A percentile compares a stretch with the other conserved stretches of the same genome.
These are phyloP conservation scores for Ceratobasidium sp. DNA, from an alignment of 1,284 basidiomycete genomes.

Conservation along the genomic window DNA sequence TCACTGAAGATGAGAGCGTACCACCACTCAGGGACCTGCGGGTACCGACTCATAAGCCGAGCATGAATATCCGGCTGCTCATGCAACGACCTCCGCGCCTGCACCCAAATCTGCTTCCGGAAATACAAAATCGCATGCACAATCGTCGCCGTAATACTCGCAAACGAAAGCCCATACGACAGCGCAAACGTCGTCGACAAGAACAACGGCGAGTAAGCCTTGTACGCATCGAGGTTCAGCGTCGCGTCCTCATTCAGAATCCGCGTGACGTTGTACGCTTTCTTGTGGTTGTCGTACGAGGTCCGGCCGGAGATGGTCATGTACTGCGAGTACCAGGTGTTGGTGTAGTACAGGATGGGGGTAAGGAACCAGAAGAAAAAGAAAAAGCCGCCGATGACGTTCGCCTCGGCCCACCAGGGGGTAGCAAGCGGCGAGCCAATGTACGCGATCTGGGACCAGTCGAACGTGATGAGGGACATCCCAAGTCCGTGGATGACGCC, in stretches of 20 bases:
- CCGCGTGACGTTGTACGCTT: constrained; percentile 73
- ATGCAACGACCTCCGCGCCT: constrained; percentile 68
- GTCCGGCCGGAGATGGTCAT: constrained; percentile 67
- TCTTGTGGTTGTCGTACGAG: constrained; percentile 75
- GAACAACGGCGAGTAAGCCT: constrained; percentile 86
- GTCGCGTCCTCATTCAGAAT: constrained; percentile 72
- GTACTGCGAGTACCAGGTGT: constrained; percentile 63
- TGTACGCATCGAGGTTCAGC: constrained; percentile 77
- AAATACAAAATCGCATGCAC: constrained; percentile 86
- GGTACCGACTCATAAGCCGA: constrained; percentile 82
- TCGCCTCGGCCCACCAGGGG: constrained; percentile 77
- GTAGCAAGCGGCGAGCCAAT: constrained; percentile 66
- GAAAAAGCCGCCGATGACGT: constrained; percentile 83
- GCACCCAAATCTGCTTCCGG: constrained; percentile 76
- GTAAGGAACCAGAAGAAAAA: constrained; percentile 83
- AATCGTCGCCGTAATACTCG: constrained; percentile 75
- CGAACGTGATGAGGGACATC: constrained; percentile 65
- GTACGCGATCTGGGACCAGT: constrained; percentile 69
- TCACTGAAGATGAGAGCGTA: constrained; percentile 53
- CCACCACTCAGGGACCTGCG: constrained; percentile 82
- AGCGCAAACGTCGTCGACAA: constrained; percentile 78
- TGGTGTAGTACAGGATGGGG: constrained; percentile 72
- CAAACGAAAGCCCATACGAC: constrained; percentile 79
- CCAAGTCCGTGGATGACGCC: constrained; percentile 70
- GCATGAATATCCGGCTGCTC: constrained; percentile 90